These are phyloP conservation scores for Zizania palustris DNA, from an alignment of 202 grass and related monocot species.

Conservation along the genomic window DNA sequence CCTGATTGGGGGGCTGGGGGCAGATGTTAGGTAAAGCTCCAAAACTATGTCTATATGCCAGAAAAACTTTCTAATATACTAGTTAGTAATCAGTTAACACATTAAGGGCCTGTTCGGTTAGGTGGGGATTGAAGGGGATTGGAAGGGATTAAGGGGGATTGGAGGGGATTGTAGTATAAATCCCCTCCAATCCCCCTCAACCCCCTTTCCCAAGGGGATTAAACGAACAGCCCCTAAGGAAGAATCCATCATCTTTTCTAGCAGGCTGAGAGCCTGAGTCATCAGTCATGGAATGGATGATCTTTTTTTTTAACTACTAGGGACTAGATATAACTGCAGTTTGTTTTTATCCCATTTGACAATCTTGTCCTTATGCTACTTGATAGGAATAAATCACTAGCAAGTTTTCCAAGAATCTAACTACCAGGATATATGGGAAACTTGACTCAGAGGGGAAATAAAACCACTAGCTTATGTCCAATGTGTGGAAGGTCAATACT, in stretches of 20 bases:
- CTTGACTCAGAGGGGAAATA: constrained; percentile 23
- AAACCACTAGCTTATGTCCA: constrained; percentile 29
- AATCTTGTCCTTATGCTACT: constrained; percentile 20
- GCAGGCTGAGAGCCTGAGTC: constrained; percentile 34
- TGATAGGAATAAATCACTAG: not conserved
- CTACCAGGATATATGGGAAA: constrained; percentile 19
- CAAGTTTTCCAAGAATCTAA: constrained; percentile 20
- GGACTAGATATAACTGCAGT: constrained; percentile 13
- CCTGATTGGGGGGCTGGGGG: constrained; percentile 3
- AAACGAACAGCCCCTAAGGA: too few species aligned
- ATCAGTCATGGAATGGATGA: constrained; percentile 22
- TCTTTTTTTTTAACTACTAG: constrained; percentile 12
- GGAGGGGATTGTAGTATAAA: too few species aligned
- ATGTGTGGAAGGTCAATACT: constrained; percentile 1
- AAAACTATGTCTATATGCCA: constrained; percentile 29
- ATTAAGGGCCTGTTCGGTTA: too few species aligned
- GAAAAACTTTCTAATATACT: constrained; percentile 13
- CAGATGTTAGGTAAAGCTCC: too few species aligned
- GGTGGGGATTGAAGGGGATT: too few species aligned
- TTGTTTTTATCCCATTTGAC: constrained; percentile 24
- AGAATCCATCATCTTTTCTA: constrained; percentile 26
- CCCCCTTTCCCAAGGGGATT: too few species aligned
- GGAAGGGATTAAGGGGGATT: too few species aligned
- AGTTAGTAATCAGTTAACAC: constrained; percentile 14
- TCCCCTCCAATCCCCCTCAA: too few species aligned